Evolutionary conservation across 2,329 filamentous ascomycete genomes (phyloP).

Genomic region (Ceratocystis eucalypticola): DNA sequence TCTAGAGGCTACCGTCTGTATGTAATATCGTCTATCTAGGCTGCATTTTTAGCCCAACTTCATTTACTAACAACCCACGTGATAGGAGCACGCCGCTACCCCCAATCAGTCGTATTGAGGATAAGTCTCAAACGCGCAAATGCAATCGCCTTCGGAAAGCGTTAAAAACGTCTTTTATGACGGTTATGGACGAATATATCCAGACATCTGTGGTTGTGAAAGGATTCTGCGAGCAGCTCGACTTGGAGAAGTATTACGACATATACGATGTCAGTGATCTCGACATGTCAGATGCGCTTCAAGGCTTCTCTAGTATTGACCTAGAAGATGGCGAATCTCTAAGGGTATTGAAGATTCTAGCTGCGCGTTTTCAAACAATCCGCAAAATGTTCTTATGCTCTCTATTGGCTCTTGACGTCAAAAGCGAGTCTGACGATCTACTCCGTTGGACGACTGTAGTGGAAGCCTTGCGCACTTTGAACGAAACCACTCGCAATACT

Average conservation of each 20-base stretch:
- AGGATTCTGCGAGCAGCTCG: slow-evolving; percentile 60
- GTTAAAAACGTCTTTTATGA: slow-evolving; percentile 55
- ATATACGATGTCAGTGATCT: slow-evolving; percentile 67
- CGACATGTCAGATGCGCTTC: slow-evolving; percentile 57
- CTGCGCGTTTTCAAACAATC: slow-evolving; percentile 65
- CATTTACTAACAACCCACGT: slow-evolving; percentile 19
- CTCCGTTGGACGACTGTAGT: slow-evolving; percentile 64
- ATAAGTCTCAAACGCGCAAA: slow-evolving; percentile 61
- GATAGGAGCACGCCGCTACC: slow-evolving; percentile 71
- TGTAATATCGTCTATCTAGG: slow-evolving; percentile 25
- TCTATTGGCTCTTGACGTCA: slow-evolving; percentile 74
- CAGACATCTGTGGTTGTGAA: slow-evolving; percentile 56
- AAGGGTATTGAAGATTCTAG: slow-evolving; percentile 65
- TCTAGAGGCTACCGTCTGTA: slow-evolving; percentile 79
- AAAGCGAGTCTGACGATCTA: slow-evolving; percentile 64
- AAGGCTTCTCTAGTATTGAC: slow-evolving; percentile 47
- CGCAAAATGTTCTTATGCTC: slow-evolving; percentile 80
- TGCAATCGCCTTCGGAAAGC: slow-evolving; percentile 67
- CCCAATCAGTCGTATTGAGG: slow-evolving; percentile 83
- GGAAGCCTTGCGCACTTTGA: slow-evolving; percentile 57
- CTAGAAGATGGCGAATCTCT: slow-evolving; percentile 66
- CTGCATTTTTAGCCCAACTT: slow-evolving; percentile 18
- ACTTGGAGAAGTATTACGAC: slow-evolving; percentile 86
- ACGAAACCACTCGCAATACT: slow-evolving; percentile 45
- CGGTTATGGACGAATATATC: slow-evolving; percentile 58